Percentiles rank a stretch among this genome's conserved stretches.
Evolutionary conservation across 176 grass and related monocot genomes (phyloP).

Genomic region (Alopecurus myosuroides): DNA sequence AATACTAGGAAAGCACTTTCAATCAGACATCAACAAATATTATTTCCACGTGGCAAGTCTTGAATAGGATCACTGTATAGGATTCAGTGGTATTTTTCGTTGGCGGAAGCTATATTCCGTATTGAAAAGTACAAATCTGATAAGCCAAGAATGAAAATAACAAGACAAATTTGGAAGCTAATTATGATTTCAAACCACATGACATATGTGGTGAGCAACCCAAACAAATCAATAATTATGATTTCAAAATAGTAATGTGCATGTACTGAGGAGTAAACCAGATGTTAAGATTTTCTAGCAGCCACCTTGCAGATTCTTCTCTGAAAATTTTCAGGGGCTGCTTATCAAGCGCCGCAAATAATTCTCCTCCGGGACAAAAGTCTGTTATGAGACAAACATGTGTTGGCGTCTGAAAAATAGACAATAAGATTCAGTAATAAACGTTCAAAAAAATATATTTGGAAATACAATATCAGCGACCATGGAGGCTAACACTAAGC

Average conservation of each 20-base stretch:
- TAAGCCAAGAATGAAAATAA: neutral
- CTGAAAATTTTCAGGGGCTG: slow-evolving; percentile 92
- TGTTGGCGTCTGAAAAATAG: slow-evolving; percentile 76
- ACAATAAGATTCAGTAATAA: slow-evolving; percentile 28
- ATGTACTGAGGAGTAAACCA: neutral
- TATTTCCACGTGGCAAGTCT: neutral
- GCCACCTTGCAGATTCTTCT: slow-evolving; percentile 90
- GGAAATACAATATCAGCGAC: neutral
- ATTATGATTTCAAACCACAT: slow-evolving; percentile 6
- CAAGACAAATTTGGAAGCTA: neutral
- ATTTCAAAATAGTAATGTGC: neutral
- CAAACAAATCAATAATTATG: too few relatives aligned
- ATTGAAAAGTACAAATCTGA: slow-evolving; percentile 6
- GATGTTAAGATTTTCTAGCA: neutral
- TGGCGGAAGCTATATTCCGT: neutral
- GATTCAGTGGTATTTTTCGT: neutral
- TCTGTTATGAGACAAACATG: slow-evolving; percentile 99
- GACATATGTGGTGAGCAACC: too few relatives aligned
- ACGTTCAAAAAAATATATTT: neutral
- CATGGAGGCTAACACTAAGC: neutral
- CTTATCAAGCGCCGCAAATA: slow-evolving; percentile 85
- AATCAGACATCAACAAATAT: neutral
- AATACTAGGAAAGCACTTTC: neutral
- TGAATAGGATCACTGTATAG: neutral
- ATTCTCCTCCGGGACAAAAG: slow-evolving; percentile 92